These are phyloP conservation scores for Acanthamoeba triangularis DNA, from an alignment of 208 protist genomes.

Conservation along the genomic window DNA sequence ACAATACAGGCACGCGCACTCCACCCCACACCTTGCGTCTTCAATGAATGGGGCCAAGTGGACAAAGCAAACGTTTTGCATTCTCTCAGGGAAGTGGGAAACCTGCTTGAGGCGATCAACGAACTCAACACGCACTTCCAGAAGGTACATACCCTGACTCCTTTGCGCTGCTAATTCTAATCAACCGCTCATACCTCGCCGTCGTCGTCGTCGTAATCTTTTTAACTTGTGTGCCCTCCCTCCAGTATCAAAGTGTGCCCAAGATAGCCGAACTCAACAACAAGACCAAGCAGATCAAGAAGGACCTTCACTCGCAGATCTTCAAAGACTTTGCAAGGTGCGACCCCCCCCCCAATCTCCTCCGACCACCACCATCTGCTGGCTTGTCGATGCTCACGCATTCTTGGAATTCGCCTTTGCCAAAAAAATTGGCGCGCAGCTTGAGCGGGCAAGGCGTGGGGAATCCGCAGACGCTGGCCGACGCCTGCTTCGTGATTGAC, in stretches of 20 bases:
- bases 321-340: slow-evolving; percentile 37
- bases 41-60: no score
- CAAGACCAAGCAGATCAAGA: slow-evolving; percentile 21
- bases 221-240: not conserved
- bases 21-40: no score
- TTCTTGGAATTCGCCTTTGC: no score
- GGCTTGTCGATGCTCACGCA: no score
- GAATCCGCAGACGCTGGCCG: slow-evolving; percentile 14
- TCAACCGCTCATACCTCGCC: no score
- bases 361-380: no score
- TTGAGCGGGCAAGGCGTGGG: not conserved
- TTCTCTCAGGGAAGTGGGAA: slow-evolving; percentile 26
- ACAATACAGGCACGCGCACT: not conserved
- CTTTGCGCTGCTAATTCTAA: no score
- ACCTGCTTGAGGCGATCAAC: slow-evolving; percentile 75
- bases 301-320: slow-evolving; percentile 20
- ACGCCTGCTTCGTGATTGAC: slow-evolving; percentile 64
- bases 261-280: slow-evolving; percentile 20
- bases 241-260: slow-evolving; percentile 17
- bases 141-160: not conserved
- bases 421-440: not conserved
- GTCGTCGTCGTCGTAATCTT: no score
- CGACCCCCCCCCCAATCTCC: not conserved
- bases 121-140: slow-evolving; percentile 73
- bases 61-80: no score